Evolutionary conservation across 495 filamentous ascomycete species (phyloP).

Genomic region (Penicillium waksmanii): DNA sequence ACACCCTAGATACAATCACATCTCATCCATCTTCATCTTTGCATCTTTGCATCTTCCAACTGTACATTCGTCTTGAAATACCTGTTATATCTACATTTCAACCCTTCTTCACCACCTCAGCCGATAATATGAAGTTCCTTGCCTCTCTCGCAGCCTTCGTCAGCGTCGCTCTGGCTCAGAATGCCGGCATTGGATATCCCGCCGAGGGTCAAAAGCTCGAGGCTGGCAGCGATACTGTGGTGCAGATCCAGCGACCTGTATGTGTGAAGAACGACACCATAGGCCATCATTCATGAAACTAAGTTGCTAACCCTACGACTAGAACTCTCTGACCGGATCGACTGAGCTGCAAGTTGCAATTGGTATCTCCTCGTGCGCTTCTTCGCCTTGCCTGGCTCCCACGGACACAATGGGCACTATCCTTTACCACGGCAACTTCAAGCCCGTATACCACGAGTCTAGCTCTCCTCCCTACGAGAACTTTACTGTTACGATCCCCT

Average conservation of each 20-base stretch:
- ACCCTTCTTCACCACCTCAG: background rate
- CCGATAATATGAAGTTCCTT: slow-evolving; percentile 28
- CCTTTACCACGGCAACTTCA: slow-evolving; percentile 38
- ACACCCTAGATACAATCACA: background rate
- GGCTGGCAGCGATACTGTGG: slow-evolving; percentile 24
- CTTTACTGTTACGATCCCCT: slow-evolving; percentile 40
- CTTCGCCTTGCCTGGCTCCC: slow-evolving; percentile 19
- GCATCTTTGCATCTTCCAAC: background rate
- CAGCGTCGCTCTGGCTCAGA: slow-evolving; percentile 62
- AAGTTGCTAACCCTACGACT: background rate
- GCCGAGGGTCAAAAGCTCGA: slow-evolving; percentile 17
- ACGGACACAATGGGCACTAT: slow-evolving; percentile 31
- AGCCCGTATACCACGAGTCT: slow-evolving; percentile 37
- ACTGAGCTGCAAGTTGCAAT: slow-evolving; percentile 39
- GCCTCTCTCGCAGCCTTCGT: slow-evolving; percentile 26
- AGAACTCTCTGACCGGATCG: slow-evolving; percentile 38
- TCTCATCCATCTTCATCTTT: background rate
- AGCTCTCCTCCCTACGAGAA: slow-evolving; percentile 38
- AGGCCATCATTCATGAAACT: background rate
- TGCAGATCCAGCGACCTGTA: slow-evolving; percentile 43
- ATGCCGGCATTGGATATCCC: slow-evolving; percentile 70
- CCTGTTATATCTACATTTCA: background rate
- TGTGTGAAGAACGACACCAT: slow-evolving; percentile 5
- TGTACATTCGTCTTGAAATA: background rate
- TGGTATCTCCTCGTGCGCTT: slow-evolving; percentile 34